Base-by-base conservation (phyloP, 345 rosid genomes). In the Melastoma malabathricum region DNA sequence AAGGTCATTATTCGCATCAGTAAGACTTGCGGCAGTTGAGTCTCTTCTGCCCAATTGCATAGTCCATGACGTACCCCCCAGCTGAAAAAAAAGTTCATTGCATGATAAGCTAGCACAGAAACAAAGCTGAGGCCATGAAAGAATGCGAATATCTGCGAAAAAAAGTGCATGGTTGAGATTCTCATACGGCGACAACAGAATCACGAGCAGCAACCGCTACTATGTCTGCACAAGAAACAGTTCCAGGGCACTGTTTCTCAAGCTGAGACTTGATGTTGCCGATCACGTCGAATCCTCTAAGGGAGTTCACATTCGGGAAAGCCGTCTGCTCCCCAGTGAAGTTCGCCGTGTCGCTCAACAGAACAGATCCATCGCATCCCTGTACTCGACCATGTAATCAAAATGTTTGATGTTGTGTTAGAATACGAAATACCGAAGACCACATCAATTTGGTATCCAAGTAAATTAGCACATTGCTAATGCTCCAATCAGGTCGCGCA, bases 11-110 rank as follows among this genome's bases (percentile, higher is more conserved):
- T 72, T 65, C 25, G 75, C 76, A 18, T 18, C 60, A 5, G 20
- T 55, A 20, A 55, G 61, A 55, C 68, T 74, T 31, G 78, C 82
- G 13, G 68, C 65, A 2, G 55, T 60, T 2, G 75, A 72, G 25
- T 76, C 76, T 52, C 74, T 73, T 63, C 80, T 76, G 9, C 80
- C 86, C 46, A 68, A 4, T n/a, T 38, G 41, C 12, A 76, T 78
- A 14, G 61, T 27, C 82, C 78, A 71, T 6, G 58, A 54, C 6
- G 75, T 76, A 25, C 79, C 81, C 1, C 81, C 81, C 43, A 72
- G 23, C 82, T 74, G 61, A 56, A 59, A 55, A 20, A 13, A 20
- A 50, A 6, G 8, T 27, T 27, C 18, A 3, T 41, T 15, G 22
- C 46, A 18, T 4, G 16, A 53, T 38, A 27, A 2, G 6, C 6